Evolutionary conservation across 2,329 filamentous ascomycete genomes (phyloP), one percentile per base, ranked within the genome.

Genomic region (Tolypocladium tropicale): DNA sequence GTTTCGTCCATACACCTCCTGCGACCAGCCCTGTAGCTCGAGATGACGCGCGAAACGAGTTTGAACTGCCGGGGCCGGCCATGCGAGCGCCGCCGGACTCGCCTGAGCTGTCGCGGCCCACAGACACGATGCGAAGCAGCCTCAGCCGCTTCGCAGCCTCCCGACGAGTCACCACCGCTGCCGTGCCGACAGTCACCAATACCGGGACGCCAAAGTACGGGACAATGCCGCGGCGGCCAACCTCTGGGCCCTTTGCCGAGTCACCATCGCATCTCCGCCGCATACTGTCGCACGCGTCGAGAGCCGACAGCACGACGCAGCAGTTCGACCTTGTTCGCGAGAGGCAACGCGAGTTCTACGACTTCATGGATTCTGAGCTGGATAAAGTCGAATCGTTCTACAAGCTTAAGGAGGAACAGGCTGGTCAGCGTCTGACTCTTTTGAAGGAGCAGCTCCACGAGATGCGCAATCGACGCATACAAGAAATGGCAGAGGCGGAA

Each of bases 341-440:
- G 56, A 81, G 84, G 21, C 86, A 95, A 69, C 81, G 80, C n/a
- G 89, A 96, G 16, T 97, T 99, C 67, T 93, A 92, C 69, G 73
- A 77, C 0, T 99, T 94, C 65, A 76, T 99, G 54, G 90, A 96
- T 63, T 76, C 75, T 11, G 88, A 99, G 72, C 76, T 99, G 16
- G 79, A 85, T n/a, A 99, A 97, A 72, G 90, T 99, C 12, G 92
- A 99, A 67, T 73, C 77, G 0, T 99, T 99, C 66, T 97, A 97
- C 75, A 85, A 83, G 63, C 75, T 83, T 62, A 96, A 96, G 67
- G 94, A 99, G 67, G 81, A 89, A 32, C 90, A 96, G 67, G 90
- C 93, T 0, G 87, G 84, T 0, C 75, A 85, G 55, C 83, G 92
- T 2, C 74, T 96, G 28, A 74, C 76, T 0, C 70, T 87, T 4